Conservation (phyloP, 768 basidiomycete genomes). For the Boletus sp. region DNA sequence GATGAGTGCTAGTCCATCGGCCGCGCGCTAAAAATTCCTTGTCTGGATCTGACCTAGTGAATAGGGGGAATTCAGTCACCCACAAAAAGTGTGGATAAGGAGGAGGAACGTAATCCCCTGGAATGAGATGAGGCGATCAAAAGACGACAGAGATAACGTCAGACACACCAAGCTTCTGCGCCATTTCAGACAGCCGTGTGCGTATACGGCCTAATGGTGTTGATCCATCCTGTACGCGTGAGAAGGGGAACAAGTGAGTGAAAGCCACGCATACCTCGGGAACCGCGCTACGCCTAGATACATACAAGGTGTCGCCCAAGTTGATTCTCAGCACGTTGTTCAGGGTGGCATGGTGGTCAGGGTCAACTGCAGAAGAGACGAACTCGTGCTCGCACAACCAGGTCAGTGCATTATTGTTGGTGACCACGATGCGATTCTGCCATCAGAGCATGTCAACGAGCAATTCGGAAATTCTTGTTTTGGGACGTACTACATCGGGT, state of each 20-base stretch:
- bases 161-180: constrained; percentile 58
- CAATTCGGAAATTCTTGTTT: not conserved
- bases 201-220: constrained; percentile 75
- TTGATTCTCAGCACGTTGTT: constrained; percentile 44
- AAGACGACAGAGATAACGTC: constrained; percentile 8
- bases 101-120: constrained; percentile 58
- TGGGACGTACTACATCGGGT: constrained; percentile 25
- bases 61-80: constrained; percentile 95
- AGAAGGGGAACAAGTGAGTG: constrained; percentile 12
- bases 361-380: constrained; percentile 22
- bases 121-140: constrained; percentile 13
- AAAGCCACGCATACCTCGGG: constrained; percentile 46
- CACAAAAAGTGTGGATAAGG: constrained; percentile 81
- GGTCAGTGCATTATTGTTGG: constrained; percentile 41
- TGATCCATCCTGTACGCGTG: constrained; percentile 70
- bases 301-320: constrained; percentile 57
- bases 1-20: constrained; percentile 90
- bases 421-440: constrained; percentile 53
- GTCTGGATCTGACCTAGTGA: constrained; percentile 82
- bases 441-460: constrained; percentile 12
- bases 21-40: constrained; percentile 85
- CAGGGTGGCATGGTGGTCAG: constrained; percentile 32
- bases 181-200: constrained; percentile 62
- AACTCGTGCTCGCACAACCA: constrained; percentile 46
- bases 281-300: constrained; percentile 48